Evolutionary conservation across 345 rosid genomes (phyloP), one percentile per base, ranked within the genome.

Genomic region (Eucalyptus erythrocorys): DNA sequence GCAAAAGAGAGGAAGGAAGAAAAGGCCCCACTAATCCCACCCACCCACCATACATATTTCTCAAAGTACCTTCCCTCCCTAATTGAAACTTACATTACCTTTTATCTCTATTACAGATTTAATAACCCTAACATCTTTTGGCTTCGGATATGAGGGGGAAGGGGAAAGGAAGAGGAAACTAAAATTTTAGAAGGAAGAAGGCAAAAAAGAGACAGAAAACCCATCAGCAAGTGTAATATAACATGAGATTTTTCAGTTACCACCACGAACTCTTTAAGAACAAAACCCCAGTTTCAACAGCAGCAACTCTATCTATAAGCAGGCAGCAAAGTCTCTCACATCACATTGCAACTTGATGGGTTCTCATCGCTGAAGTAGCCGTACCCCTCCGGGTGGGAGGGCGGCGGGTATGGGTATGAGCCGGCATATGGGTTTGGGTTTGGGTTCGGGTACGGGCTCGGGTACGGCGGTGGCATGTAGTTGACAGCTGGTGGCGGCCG

Each of bases 321-420:
- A 84, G 24, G 86, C 87, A 84, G n/a, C 85, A 51, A 57, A 87
- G 76, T 59, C 88, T 86, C 66, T 97, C 97, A 97, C 99, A 97
- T 96, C 51, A 97, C 94, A 91, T 81, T 95, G 95, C 99, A 97
- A 92, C 96, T 95, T 48, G 97, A 95, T 57, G 99, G 93, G 91
- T 97, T 94, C 93, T 97, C 99, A 86, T 97, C 99, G 49, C 94
- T 96, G 93, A 97, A 97, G 94, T 89, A 90, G 87, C 96, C 87
- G 86, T 95, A 93, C 94, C 21, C 88, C 90, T 43, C 82, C 48
- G 8, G 61, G 86, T 5, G 88, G 89, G 30, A 87, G 90, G 92
- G 93, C 76, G 92, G 92, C 2, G 86, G 93, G 57, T 92, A 89
- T 21, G 93, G 95, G 57, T 94, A 90, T 30, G 93, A 93, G 86